Percentiles rank a stretch among this genome's conserved stretches.
Evolutionary conservation across 75 land plant genomes (phyloP).

Genomic region (Picea glauca): DNA sequence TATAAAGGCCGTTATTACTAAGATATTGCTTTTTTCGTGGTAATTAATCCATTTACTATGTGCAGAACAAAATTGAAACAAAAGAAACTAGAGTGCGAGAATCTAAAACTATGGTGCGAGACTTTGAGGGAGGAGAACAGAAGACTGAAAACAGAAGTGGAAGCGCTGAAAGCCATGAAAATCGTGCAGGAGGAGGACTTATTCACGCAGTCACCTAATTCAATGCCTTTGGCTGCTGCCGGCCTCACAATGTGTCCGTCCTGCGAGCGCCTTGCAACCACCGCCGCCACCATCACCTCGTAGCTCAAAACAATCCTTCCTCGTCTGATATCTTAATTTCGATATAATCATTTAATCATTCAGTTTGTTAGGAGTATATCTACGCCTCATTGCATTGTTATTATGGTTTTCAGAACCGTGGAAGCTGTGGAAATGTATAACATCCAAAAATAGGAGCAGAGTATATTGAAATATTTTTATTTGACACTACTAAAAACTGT

Average conservation of each 20-base stretch:
- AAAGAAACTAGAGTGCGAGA: constrained; percentile 73
- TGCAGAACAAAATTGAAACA: constrained; percentile 63
- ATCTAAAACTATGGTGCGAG: constrained; percentile 60
- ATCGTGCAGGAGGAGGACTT: constrained; percentile 13
- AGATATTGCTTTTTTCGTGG: too few relatives aligned
- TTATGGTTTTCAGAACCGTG: too few relatives aligned
- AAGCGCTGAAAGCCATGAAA: constrained; percentile 58
- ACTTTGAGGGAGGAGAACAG: constrained; percentile 61
- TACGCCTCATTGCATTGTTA: too few relatives aligned
- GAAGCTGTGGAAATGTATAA: too few relatives aligned
- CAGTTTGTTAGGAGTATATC: constrained; percentile 12
- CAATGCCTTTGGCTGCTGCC: constrained; percentile 50
- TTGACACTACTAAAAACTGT: too few relatives aligned
- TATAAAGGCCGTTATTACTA: too few relatives aligned
- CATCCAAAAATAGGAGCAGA: too few relatives aligned
- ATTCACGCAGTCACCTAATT: constrained; percentile 32
- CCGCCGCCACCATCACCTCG: constrained; percentile 15
- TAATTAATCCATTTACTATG: not conserved
- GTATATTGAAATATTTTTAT: too few relatives aligned
- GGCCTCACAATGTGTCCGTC: constrained; percentile 87
- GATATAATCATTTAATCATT: constrained; percentile 5
- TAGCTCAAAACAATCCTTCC: not conserved
- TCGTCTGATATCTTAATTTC: not conserved
- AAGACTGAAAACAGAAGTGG: constrained; percentile 58
- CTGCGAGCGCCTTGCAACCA: constrained; percentile 61